These are phyloP conservation scores for Candida mesenterica DNA, from an alignment of 1,139 yeast species.

Conservation along the genomic window DNA sequence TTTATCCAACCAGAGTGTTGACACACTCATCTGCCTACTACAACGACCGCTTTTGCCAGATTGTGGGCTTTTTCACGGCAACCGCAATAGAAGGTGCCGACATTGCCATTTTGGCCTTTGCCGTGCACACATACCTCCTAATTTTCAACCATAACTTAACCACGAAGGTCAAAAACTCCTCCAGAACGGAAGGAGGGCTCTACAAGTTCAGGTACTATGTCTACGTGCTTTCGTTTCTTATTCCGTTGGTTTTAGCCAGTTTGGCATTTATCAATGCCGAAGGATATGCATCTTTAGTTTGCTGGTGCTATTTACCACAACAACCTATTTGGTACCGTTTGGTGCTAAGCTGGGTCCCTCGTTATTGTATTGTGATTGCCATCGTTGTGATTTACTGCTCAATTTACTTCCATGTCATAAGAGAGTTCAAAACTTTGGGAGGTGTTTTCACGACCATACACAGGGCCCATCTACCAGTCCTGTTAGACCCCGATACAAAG, in stretches of 20 bases:
- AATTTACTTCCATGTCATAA: conserved; percentile 71
- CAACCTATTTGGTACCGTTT: conserved; percentile 73
- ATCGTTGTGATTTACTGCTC: conserved; percentile 67
- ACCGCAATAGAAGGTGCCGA: conserved; percentile 86
- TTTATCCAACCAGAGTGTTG: conserved; percentile 68
- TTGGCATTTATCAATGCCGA: conserved; percentile 59
- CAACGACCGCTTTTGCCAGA: conserved; percentile 59
- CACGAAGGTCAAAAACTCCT: conserved; percentile 43
- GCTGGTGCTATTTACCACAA: conserved; percentile 82
- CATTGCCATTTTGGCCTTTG: conserved; percentile 77
- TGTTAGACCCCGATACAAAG: conserved; percentile 15
- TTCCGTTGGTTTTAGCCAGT: conserved; percentile 71
- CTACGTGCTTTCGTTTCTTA: conserved; percentile 54
- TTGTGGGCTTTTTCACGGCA: conserved; percentile 83
- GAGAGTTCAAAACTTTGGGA: conserved; percentile 54
- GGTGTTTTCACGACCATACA: conserved; percentile 42
- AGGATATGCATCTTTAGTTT: conserved; percentile 63
- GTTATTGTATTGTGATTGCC: conserved; percentile 63
- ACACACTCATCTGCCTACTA: conserved; percentile 49
- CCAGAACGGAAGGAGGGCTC: conserved; percentile 70
- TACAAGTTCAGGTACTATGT: conserved; percentile 58
- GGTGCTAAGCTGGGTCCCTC: conserved; percentile 79
- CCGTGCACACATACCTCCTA: conserved; percentile 75
- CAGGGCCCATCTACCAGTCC: conserved; percentile 7
- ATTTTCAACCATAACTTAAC: conserved; percentile 60